Base-by-base conservation (phyloP, 768 basidiomycete species). In the Gloeophyllum trabeum region DNA sequence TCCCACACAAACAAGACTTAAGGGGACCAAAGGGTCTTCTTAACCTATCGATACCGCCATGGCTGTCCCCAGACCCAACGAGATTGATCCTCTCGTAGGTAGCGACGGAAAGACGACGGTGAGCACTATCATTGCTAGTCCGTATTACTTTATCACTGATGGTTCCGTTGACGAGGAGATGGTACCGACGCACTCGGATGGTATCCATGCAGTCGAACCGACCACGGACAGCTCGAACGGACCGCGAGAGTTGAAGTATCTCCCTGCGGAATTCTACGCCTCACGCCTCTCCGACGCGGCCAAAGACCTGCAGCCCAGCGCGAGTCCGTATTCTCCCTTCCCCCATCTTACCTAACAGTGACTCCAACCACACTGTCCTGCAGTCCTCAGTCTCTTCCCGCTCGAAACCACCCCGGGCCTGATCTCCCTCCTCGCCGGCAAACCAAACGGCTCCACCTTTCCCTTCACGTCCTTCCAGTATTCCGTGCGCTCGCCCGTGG, bases 371-470 rank as follows among this genome's bases (percentile, higher is more conserved):
- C 4, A 14, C n/a, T 28, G 13, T 19, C 26, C 6, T n/a, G 20
- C 7, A 76, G 73, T 79, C 43, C 68, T 74, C 24, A 64, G 77
- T 12, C 69, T 94, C n/a, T 71, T 77, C 44, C 88, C 80, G 0
- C 68, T 92, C 22, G 94, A 97, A 60, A 69, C 70, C 16, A 71
- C 64, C 1, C 89, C 91, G 0, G 86, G 86, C 0, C 56, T 88
- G 28, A 79, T 92, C 43, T 87, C 83, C 3, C 58, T 92, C 24
- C 75, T 93, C 5, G 92, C 91, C 0, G 94, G 94, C 21, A 91
- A 93, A 59, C 94, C 94, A 4, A 93, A 94, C 54, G 71, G 80
- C 5, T 65, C 70, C 14, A 85, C 88, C 16, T 98, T 97, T 64
- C 94, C 94, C 1, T 87, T 98, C 64, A 78, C 80, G 2, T 79